Evolutionary conservation across 1,284 basidiomycete genomes (phyloP), one percentile per base, ranked within the genome.

Genomic region (Ceratobasidium theobromae): DNA sequence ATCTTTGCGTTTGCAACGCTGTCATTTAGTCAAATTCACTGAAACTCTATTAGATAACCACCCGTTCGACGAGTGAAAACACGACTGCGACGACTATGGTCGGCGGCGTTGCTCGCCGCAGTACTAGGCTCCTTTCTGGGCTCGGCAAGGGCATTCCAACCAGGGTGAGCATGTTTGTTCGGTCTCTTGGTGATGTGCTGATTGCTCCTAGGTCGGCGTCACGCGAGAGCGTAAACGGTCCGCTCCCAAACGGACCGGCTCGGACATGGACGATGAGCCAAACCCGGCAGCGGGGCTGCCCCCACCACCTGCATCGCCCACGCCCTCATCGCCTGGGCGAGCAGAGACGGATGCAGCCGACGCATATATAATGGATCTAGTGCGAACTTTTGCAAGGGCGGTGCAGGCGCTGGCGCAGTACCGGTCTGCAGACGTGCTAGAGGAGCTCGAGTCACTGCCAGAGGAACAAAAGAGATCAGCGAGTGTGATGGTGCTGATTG

Each of bases 371-470:
- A 88, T 93, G 72, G 85, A 89, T 71, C 79, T 96, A 28, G 84
- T 92, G 76, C 83, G 91, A 67, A 82, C 81, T 64, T 95, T 94
- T 75, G 95, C 88, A 1, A 82, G 81, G 62, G 93, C 93, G 3
- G 83, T 86, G 23, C 81, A 86, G 68, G 84, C 86, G 33, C 77
- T 95, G 71, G 84, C 88, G 32, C 76, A 84, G 72, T 97, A 91
- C 76, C 86, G 93, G 71, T 91, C 87, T 70, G 79, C 83, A 70
- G 80, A 81, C 71, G 93, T 89, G 72, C 76, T 96, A 40, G 81
- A 82, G 43, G 87, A 90, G 73, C 78, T 97, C 49, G 88, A 90
- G 72, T 79, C 81, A 70, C 78, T 98, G 70, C 92, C 93, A n/a
- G 75, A 79, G 65, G 81, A 83, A 64, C 86, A 95, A 69, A 87